Conservation (phyloP, 352 stramenopile genomes). For the Phytopythium oedochilum region DNA sequence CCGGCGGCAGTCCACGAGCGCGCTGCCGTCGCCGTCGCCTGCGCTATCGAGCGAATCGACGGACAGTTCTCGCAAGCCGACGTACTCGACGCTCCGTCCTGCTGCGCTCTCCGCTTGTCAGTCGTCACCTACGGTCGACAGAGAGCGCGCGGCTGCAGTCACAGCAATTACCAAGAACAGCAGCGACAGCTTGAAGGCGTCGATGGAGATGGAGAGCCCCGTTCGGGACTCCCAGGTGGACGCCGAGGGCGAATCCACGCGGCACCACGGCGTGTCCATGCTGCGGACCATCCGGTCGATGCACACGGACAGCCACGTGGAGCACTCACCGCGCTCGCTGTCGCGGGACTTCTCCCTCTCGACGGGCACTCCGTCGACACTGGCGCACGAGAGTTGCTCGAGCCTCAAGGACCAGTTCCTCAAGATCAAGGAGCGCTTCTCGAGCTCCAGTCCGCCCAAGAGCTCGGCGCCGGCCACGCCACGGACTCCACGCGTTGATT, state of each 20-base stretch:
- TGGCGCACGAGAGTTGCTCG: conserved; percentile 61
- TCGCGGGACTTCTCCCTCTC: conserved; percentile 55
- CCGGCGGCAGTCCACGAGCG: conserved; percentile 37
- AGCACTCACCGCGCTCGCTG: conserved; percentile 30
- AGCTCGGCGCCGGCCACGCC: conserved; percentile 1
- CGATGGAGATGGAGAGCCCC: background rate
- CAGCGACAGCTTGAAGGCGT: conserved; percentile 6
- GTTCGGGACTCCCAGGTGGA: background rate
- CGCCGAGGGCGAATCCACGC: background rate
- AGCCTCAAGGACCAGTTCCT: conserved; percentile 78
- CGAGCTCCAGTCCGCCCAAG: conserved; percentile 23
- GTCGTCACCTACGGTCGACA: conserved; percentile 4
- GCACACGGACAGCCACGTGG: conserved; percentile 11
- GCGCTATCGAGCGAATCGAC: background rate
- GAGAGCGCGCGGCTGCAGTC: conserved; percentile 22
- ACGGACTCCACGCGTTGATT: background rate
- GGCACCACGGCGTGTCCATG: conserved; percentile 8
- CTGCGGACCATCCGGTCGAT: conserved; percentile 24
- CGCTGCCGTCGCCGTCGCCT: conserved; percentile 11
- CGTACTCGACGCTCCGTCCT: background rate
- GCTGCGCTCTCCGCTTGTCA: background rate
- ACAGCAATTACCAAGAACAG: conserved; percentile 16
- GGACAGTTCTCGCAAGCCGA: background rate
- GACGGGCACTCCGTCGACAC: conserved; percentile 27
- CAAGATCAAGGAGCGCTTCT: conserved; percentile 78